Conservation (phyloP, 2,329 filamentous ascomycete genomes). For the Alternaria sp. region DNA sequence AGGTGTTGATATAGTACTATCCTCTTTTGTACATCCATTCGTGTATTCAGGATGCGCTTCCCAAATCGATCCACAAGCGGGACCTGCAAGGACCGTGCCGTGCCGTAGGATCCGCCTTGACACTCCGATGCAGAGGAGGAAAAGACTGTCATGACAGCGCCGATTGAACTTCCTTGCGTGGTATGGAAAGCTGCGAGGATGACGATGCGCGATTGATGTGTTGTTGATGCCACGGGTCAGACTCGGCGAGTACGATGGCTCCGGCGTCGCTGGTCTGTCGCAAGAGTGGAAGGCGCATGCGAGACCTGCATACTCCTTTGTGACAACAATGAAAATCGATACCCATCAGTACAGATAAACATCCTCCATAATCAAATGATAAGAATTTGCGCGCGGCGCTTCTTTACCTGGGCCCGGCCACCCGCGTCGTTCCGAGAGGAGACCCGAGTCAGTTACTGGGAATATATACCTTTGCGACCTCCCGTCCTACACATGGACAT, state of each 20-base stretch:
- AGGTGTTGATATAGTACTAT: neutral
- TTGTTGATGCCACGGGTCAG: neutral
- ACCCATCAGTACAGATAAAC: neutral
- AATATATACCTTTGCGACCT: neutral
- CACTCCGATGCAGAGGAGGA: neutral
- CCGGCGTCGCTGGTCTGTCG: neutral
- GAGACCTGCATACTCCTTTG: neutral
- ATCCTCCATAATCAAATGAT: neutral
- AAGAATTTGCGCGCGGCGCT: neutral
- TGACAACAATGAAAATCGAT: neutral
- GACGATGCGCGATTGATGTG: neutral
- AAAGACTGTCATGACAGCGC: neutral
- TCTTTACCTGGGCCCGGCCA: neutral
- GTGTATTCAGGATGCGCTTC: neutral
- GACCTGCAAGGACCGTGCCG: no score
- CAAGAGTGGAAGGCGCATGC: neutral
- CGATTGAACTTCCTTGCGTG: neutral
- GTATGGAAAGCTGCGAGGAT: neutral
- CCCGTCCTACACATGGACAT: neutral
- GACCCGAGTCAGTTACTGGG: conserved; percentile 6
- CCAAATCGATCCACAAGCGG: neutral
- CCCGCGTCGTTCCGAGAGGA: conserved; percentile 10
- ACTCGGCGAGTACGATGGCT: neutral
- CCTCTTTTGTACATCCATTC: neutral
- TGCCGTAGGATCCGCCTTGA: neutral